phyloP scores from a whole-genome alignment of 2,329 filamentous ascomycete genomes.

The Leptographium flavum region DNA sequence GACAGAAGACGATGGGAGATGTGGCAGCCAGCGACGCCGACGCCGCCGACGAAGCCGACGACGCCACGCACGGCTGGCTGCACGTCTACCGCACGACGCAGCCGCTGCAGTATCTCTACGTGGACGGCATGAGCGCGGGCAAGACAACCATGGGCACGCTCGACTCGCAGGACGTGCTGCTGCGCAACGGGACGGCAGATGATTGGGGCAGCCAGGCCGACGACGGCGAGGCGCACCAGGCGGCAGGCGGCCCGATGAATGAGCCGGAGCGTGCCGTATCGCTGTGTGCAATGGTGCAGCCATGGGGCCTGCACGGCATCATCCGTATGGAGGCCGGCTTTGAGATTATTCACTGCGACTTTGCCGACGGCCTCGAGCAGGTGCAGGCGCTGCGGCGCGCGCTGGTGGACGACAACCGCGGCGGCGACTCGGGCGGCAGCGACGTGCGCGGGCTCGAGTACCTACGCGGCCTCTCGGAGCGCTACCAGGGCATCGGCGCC shows the following conservation, averaged over 20 bases:
- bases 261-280: constrained; percentile 1
- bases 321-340: constrained; percentile 5
- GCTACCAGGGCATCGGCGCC: constrained; percentile 2
- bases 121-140: constrained; percentile 34
- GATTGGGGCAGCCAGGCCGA: too few relatives aligned
- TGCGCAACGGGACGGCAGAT: background rate
- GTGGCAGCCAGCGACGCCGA: background rate
- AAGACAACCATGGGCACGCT: constrained; percentile 47
- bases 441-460: background rate
- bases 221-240: background rate
- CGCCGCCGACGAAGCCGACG: background rate
- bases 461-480: background rate
- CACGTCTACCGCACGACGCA: constrained; percentile 49
- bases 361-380: constrained; percentile 1
- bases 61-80: constrained; percentile 35
- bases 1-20: background rate
- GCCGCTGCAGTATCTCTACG: constrained; percentile 46
- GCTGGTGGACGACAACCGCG: background rate
- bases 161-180: constrained; percentile 49
- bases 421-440: background rate
- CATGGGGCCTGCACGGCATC: constrained; percentile 2
- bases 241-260: background rate
- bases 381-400: background rate
- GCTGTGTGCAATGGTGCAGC: background rate
- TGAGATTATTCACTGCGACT: constrained; percentile 6